Evolutionary conservation across 169 alveolate species (phyloP), one percentile per base, ranked within the genome.

Genomic region (Eimeria brunetti): DNA sequence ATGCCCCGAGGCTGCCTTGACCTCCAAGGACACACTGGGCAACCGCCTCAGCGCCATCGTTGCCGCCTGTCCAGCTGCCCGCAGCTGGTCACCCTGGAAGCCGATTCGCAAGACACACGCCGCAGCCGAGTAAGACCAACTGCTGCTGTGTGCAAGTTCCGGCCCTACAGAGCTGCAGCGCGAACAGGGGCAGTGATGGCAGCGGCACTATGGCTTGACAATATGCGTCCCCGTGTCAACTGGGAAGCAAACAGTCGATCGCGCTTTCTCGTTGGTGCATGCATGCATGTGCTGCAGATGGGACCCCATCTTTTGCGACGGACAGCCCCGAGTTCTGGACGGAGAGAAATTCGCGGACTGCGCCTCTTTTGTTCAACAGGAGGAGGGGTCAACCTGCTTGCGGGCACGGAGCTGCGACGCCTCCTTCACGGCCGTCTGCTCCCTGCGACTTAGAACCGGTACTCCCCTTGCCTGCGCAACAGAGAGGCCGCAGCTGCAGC

Each of bases 361-460:
- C 53, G 90, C 90, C 0, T 30, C 75, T 20, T 11, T 83, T n/a
- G 30, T 24, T 30, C 49, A 41, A 62, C 75, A 83, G 58, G 30
- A 30, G 76, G 24, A 22, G 90, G 90, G 90, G 75, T 76, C 75
- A 5, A 49, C 90, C 53, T 83, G 90, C 62, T 22, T 83, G 75
- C n/a, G 44, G 51, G 90, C 90, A 30, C 0, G 90, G 75, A 83
- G 90, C 67, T 83, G 90, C 58, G 90, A 83, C 30, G 90, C 90
- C 71, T 33, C 90, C 27, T 18, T 30, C 38, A 7, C 76, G 27
- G 51, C 90, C 20, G 60, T 83, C 90, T 83, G 90, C 90, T 83
- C 90, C 38, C 16, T 83, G 51, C 60, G 62, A 16, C 90, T 83
- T 16, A 83, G 90, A 51, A 83, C 90, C n/a, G 90, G 90, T 83